Conservation (phyloP, 2,329 filamentous ascomycete genomes). For the Aspergillus pseudoterreus region DNA sequence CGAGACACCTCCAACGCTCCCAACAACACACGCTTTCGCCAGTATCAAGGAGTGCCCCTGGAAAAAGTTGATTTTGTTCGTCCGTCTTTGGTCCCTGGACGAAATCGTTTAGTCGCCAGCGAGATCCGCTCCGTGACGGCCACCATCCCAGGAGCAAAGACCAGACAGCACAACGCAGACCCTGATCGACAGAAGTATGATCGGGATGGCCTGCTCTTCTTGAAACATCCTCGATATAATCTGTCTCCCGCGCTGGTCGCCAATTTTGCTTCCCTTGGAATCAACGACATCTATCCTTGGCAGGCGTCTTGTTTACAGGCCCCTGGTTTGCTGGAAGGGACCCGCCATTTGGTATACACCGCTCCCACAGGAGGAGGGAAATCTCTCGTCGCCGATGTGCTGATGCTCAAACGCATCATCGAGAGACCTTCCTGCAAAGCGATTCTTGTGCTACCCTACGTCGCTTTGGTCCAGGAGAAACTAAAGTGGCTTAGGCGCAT, state of each 20-base stretch:
- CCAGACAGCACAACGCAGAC: constrained; percentile 39
- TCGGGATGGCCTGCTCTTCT: constrained; percentile 50
- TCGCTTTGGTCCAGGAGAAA: constrained; percentile 77
- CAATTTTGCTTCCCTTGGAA: constrained; percentile 65
- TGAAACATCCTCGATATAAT: constrained; percentile 62
- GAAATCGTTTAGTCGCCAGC: constrained; percentile 39
- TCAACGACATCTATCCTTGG: constrained; percentile 73
- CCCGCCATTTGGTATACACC: constrained; percentile 71
- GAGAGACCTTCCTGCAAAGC: constrained; percentile 62
- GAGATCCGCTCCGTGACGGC: constrained; percentile 28
- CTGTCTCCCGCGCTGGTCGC: constrained; percentile 58
- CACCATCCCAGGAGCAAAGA: constrained; percentile 7
- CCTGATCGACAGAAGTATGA: constrained; percentile 46
- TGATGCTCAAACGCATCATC: constrained; percentile 70
- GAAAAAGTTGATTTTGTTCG: constrained; percentile 23
- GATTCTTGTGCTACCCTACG: constrained; percentile 70
- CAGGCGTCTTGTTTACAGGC: constrained; percentile 70
- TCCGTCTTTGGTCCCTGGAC: constrained; percentile 21
- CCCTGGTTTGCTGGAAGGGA: constrained; percentile 61
- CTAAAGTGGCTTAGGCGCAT: constrained; percentile 68
- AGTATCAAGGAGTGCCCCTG: neutral
- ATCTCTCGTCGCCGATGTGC: constrained; percentile 67
- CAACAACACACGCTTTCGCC: neutral
- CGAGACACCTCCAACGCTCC: constrained; percentile 12
- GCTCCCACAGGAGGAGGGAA: constrained; percentile 77